Evolutionary conservation across 805 yeast genomes (phyloP), one percentile per base, ranked within the genome.

Genomic region (Sugiyamaella lignohabitans): DNA sequence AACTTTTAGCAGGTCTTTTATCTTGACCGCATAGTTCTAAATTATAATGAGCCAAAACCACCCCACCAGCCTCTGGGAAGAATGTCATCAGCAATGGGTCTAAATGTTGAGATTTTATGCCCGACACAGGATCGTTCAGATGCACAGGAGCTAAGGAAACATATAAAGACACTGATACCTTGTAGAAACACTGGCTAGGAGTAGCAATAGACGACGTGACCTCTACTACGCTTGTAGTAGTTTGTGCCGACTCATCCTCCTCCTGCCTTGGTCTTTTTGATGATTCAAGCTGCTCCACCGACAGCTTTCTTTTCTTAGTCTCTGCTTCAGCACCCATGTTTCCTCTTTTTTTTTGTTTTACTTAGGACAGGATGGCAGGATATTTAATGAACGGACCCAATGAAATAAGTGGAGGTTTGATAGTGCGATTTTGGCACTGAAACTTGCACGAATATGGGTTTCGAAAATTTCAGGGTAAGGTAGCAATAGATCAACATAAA

Each of bases 71-170:
- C 21, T 79, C 74, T 11, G 77, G 66, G 54, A 76, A 83, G 63
- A 83, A 87, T 37, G 84, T 79, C 95, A 93, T 87, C 24, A 93
- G 70, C 65, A 93, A 70, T 2, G 93, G 88, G 60, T 93, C 96
- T 53, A 93, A 68, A 67, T 93, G 98, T 68, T 91, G 97, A 23
- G 80, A 74, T 63, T 79, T 78, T 53, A 93, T 74, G 37, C 98
- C 99, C 50, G 78, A 78, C 14, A 82, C 61, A 4, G 96, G 95
- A 43, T 74, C 70, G 37, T 72, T 69, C 34, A 80, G 60, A 65
- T 82, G 85, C 45, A 79, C 71, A 45, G 99, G 98, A 3, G 99
- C 96, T 45, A 93, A 63, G 5, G 96, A 87, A 4, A 88, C 80
- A 61, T 89, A 87, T 63, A 93, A 62, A 14, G 78, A 68, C 1